Base-by-base conservation (phyloP, 352 stramenopile genomes). In the Globisporangium ultimum region DNA sequence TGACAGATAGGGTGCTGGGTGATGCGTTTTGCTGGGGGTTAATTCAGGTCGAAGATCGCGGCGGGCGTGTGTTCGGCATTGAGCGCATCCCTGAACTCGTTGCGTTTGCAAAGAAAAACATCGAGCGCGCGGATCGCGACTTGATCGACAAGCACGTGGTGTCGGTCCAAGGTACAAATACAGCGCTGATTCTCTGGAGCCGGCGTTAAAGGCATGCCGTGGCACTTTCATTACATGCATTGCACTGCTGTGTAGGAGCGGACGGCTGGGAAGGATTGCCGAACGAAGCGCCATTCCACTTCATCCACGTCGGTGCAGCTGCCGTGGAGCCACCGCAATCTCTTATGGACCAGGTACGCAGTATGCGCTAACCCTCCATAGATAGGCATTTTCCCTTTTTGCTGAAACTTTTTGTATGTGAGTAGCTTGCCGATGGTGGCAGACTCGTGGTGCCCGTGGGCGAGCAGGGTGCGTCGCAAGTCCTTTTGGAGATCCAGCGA, bases 271-370 rank as follows among this genome's bases (percentile, higher is more conserved):
- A 91, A 36, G 97, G 96, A 12, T 73, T 97, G 59, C 75, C 80
- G 3, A 88, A 91, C 24, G 71, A 91, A 56, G 89, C 74, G 32
- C 96, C 96, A 10, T 99, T 97, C 63, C 80, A 99, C 74, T 97
- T 96, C 43, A 99, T 99, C 63, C 96, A 99, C 74, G 97, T 99
- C 0, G 97, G 97, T 0, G 97, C 97, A 3, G 96, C 96, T 2
- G 96, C 96, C 5, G 76, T 83, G 7, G 77, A 80, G 41, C 84
- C 98, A 17, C 96, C 96, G 0, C 63, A 72, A 54, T 75, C 87
- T 17, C 68, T 99, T 12, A 87, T 98, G 68, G 71, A 86, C 14
- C 94, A 98, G 71, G 71, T 98, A 22, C 17, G 12, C 12, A 64
- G 64, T 48, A 24, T 55, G 9, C 21, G 28, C 46, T 21, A 5